Evolutionary conservation across 1,284 basidiomycete species (phyloP).

Genomic region (Cutaneotrichosporon mucoides): DNA sequence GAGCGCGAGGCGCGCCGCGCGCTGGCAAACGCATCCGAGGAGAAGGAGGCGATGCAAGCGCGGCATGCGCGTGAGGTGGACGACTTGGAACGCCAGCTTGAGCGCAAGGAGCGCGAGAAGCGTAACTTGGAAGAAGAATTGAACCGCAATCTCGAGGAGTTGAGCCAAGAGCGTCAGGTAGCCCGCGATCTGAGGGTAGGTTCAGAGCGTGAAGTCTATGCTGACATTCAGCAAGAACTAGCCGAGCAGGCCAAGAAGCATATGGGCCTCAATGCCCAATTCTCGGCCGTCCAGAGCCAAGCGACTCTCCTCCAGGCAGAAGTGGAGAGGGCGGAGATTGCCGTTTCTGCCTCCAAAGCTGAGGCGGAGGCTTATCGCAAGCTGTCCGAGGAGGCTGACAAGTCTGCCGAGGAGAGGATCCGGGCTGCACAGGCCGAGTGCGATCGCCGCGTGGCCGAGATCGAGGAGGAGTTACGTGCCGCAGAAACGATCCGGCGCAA

Average conservation of each 20-base stretch:
- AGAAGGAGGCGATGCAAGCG: constrained; percentile 35
- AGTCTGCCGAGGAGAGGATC: constrained; percentile 26
- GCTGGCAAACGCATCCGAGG: constrained; percentile 40
- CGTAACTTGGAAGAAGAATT: constrained; percentile 42
- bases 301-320: constrained; percentile 57
- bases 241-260: constrained; percentile 67
- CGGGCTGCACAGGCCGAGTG: constrained; percentile 30
- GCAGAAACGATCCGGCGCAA: constrained; percentile 62
- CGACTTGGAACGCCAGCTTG: constrained; percentile 42
- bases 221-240: constrained; percentile 53
- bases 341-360: constrained; percentile 49
- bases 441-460: constrained; percentile 38
- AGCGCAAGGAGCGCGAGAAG: constrained; percentile 43
- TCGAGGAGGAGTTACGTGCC: constrained; percentile 46
- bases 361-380: constrained; percentile 43
- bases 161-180: constrained; percentile 36
- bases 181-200: constrained; percentile 43
- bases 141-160: constrained; percentile 34
- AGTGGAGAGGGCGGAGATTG: constrained; percentile 56
- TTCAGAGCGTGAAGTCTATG: neutral
- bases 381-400: constrained; percentile 33
- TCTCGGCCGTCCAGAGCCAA: constrained; percentile 61
- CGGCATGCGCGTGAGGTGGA: constrained; percentile 42
- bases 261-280: constrained; percentile 64
- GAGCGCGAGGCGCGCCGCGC: constrained; percentile 42